phyloP scores from a whole-genome alignment of 2,329 filamentous ascomycete genomes.

The Colletotrichum theobromicola region DNA sequence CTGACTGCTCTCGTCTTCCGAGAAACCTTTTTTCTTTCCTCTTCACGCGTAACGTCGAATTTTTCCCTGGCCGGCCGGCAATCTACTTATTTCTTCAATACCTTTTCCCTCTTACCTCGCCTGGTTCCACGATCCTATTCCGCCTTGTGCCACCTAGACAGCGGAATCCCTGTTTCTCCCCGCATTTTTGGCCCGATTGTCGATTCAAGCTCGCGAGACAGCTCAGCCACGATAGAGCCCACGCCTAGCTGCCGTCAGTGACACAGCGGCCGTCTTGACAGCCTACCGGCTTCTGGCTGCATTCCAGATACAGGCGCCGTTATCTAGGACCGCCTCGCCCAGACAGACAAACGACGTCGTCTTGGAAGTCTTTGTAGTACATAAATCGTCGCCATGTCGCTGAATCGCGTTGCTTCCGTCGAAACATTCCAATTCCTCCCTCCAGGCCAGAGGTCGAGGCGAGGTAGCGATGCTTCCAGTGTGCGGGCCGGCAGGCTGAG shows the following conservation, averaged over 20 bases:
- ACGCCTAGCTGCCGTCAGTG: not conserved
- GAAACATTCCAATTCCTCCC: slow-evolving; percentile 54
- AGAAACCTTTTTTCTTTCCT: not conserved
- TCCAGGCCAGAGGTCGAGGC: slow-evolving; percentile 41
- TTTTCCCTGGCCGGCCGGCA: not conserved
- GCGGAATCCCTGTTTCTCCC: not conserved
- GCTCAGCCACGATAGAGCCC: not conserved
- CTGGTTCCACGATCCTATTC: not conserved
- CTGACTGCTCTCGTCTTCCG: not conserved
- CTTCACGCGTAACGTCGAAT: not conserved
- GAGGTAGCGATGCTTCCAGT: slow-evolving; percentile 50
- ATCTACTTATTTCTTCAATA: not conserved
- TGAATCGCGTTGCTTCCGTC: slow-evolving; percentile 57
- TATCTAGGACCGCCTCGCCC: not conserved
- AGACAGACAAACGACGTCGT: not conserved
- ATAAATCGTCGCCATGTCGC: slow-evolving; percentile 46
- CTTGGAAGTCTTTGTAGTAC: not conserved
- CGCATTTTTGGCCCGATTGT: not conserved
- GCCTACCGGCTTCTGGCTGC: not conserved
- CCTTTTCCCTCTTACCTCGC: too few species aligned
- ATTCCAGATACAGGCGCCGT: not conserved
- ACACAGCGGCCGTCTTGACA: not conserved
- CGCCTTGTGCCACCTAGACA: not conserved
- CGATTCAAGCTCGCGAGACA: not conserved
- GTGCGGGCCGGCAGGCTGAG: slow-evolving; percentile 53